Percentiles rank a stretch among this genome's conserved stretches.
Evolutionary conservation across 139 green algal genomes (phyloP).

Genomic region (Diplosphaera chodatii): DNA sequence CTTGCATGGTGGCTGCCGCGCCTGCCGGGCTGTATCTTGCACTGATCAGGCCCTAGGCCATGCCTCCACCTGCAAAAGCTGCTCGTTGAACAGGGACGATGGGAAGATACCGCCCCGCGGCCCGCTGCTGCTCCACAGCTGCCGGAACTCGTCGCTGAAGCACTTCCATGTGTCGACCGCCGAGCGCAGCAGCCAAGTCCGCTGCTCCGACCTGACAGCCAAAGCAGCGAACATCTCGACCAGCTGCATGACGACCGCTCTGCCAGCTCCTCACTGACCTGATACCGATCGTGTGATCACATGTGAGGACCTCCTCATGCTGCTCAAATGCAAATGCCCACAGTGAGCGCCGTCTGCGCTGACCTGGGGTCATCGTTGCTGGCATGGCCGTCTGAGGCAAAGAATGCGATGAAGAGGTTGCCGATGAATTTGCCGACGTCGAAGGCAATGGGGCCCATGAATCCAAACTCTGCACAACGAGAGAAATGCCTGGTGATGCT

Average conservation of each 20-base stretch:
- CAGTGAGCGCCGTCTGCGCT: too few relatives aligned
- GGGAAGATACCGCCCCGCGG: constrained; percentile 39
- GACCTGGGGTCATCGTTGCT: not conserved
- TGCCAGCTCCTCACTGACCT: too few relatives aligned
- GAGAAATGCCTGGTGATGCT: too few relatives aligned
- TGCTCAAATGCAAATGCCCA: too few relatives aligned
- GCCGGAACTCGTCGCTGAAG: constrained; percentile 61
- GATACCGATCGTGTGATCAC: too few relatives aligned
- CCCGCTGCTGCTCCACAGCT: constrained; percentile 56
- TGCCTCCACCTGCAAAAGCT: not conserved
- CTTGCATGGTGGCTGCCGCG: too few relatives aligned
- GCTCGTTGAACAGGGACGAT: constrained; percentile 24
- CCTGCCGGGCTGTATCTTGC: too few relatives aligned
- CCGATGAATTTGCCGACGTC: constrained; percentile 92
- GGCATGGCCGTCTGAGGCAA: constrained; percentile 63
- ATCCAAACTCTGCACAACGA: constrained; percentile 83
- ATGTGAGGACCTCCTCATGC: too few relatives aligned
- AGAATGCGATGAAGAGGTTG: constrained; percentile 89
- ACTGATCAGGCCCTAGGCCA: too few relatives aligned
- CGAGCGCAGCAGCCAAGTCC: constrained; percentile 50
- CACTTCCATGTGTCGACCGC: constrained; percentile 50
- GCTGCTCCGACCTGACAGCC: constrained; percentile 38
- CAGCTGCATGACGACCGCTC: too few relatives aligned
- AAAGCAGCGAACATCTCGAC: too few relatives aligned
- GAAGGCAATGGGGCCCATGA: constrained; percentile 92